phyloP scores from a whole-genome alignment of 345 rosid genomes.

The Gossypium sturtianum region DNA sequence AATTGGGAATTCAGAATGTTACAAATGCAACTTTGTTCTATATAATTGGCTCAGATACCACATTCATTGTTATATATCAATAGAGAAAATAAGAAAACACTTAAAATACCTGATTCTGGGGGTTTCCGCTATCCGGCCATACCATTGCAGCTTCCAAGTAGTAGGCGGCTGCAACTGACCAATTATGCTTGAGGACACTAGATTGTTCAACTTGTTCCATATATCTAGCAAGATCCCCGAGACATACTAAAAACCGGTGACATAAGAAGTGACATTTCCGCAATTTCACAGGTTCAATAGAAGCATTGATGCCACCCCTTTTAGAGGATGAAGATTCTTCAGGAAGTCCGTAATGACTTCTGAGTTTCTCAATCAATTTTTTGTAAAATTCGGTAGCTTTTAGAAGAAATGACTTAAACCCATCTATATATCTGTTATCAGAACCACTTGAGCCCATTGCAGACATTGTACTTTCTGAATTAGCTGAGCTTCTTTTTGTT shows the following conservation, averaged over 20 bases:
- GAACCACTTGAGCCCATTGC: slow-evolving; percentile 18
- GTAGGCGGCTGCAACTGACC: slow-evolving; percentile 75
- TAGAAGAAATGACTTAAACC: slow-evolving; percentile 54
- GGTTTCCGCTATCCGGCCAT: slow-evolving; percentile 89
- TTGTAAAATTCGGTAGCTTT: slow-evolving; percentile 59
- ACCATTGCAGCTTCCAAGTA: slow-evolving; percentile 69
- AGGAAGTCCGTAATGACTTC: slow-evolving; percentile 35
- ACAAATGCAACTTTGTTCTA: background rate
- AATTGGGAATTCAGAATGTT: background rate
- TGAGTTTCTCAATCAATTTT: slow-evolving; percentile 40
- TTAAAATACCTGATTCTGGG: slow-evolving; percentile 74
- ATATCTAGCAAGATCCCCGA: slow-evolving; percentile 90
- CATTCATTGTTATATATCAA: background rate
- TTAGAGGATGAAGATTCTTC: slow-evolving; percentile 34
- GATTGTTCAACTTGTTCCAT: slow-evolving; percentile 55
- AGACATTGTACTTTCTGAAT: slow-evolving; percentile 14
- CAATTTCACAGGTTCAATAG: slow-evolving; percentile 33
- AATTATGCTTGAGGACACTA: slow-evolving; percentile 37
- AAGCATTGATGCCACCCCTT: slow-evolving; percentile 15
- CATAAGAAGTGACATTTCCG: slow-evolving; percentile 55
- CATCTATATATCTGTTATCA: slow-evolving; percentile 32
- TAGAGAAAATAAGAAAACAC: background rate
- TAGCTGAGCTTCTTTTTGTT: slow-evolving; percentile 36
- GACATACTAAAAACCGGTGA: slow-evolving; percentile 83
- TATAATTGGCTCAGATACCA: background rate